Percentiles rank a stretch among this genome's conserved stretches.
phyloP scores from a whole-genome alignment of 768 basidiomycete species.

The Zangia roseola region DNA sequence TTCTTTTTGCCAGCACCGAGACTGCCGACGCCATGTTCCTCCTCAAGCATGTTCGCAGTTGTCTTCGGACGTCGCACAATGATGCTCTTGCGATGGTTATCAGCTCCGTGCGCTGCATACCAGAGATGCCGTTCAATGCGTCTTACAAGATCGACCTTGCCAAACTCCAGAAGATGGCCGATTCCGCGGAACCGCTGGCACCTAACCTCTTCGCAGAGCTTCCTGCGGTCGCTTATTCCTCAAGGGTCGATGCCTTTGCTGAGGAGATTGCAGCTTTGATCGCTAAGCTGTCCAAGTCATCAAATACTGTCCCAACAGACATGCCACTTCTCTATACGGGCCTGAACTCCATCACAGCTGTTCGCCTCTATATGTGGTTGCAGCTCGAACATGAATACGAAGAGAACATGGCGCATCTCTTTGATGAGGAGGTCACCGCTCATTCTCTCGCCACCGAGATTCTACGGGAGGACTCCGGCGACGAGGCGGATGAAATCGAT shows the following conservation, averaged over 20 bases:
- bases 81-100: conserved; percentile 24
- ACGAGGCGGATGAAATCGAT: background rate
- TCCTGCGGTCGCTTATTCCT: conserved; percentile 1
- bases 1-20: conserved; percentile 22
- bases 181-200: conserved; percentile 11
- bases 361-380: conserved; percentile 33
- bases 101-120: conserved; percentile 24
- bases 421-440: conserved; percentile 32
- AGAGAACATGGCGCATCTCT: conserved; percentile 29
- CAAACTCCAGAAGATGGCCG: conserved; percentile 25
- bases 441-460: conserved; percentile 31
- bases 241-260: conserved; percentile 24
- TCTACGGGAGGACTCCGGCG: conserved; percentile 12
- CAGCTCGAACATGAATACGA: conserved; percentile 32
- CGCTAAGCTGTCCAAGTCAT: conserved; percentile 29
- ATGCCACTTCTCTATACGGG: conserved; percentile 33
- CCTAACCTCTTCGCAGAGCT: conserved; percentile 18
- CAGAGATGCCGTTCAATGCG: conserved; percentile 31
- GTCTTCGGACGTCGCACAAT: conserved; percentile 13
- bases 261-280: conserved; percentile 36
- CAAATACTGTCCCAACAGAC: conserved; percentile 27
- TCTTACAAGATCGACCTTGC: conserved; percentile 32
- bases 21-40: conserved; percentile 18
- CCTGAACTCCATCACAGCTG: conserved; percentile 32
- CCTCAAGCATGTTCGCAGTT: conserved; percentile 24